Conservation (phyloP, 192 early-diverging fungal species). For the Podila epigama region DNA sequence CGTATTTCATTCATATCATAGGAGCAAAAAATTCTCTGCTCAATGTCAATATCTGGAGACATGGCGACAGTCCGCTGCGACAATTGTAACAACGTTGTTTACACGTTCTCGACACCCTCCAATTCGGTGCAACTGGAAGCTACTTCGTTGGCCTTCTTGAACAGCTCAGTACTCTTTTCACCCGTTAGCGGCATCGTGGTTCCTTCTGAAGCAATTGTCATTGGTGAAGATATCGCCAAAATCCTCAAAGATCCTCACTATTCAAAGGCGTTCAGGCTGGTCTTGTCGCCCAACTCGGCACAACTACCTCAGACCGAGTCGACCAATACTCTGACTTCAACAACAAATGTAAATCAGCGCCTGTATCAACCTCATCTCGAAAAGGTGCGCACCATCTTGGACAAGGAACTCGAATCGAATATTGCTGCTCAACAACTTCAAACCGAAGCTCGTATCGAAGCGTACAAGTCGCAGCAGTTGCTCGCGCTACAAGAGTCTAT, state of each 20-base stretch:
- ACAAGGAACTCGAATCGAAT: conserved; percentile 37
- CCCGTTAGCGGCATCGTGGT: conserved; percentile 26
- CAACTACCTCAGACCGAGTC: background rate
- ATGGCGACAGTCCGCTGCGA: conserved; percentile 21
- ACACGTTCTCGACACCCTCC: conserved; percentile 28
- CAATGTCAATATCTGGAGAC: conserved; percentile 36
- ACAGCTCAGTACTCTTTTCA: conserved; percentile 23
- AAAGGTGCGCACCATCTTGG: conserved; percentile 22
- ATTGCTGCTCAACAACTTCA: conserved; percentile 30
- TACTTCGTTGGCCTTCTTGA: conserved; percentile 26
- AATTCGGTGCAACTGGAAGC: conserved; percentile 27
- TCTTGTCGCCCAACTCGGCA: conserved; percentile 4
- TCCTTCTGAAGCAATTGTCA: conserved; percentile 12
- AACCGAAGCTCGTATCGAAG: conserved; percentile 43
- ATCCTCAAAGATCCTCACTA: conserved; percentile 18
- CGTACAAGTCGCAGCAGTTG: conserved; percentile 44
- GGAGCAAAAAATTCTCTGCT: conserved; percentile 49
- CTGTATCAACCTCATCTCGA: conserved; percentile 35
- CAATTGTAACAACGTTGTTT: conserved; percentile 38
- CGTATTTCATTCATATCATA: background rate
- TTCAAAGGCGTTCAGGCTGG: conserved; percentile 33
- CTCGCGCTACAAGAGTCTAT: conserved; percentile 26
- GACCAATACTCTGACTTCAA: background rate
- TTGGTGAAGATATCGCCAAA: conserved; percentile 11
- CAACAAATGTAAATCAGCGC: conserved; percentile 1